These are phyloP conservation scores for Yamadazyma atlantica DNA, from an alignment of 1,139 yeast genomes.

Conservation along the genomic window DNA sequence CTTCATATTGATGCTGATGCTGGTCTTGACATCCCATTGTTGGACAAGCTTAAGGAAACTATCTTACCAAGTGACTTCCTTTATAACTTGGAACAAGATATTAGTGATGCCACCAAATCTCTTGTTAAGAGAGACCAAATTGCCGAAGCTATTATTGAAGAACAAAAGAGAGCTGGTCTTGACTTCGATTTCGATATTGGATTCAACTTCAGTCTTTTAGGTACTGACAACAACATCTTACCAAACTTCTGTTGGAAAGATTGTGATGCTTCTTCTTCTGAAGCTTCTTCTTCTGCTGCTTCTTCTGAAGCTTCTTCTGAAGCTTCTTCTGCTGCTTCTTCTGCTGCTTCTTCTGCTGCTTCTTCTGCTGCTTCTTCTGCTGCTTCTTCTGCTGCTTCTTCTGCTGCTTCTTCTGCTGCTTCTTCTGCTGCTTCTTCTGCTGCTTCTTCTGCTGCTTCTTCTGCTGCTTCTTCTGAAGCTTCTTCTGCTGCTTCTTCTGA, in stretches of 20 bases:
- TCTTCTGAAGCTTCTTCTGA: slow-evolving; percentile 14
- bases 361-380: slow-evolving; percentile 9
- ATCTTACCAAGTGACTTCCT: slow-evolving; percentile 11
- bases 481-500: slow-evolving; percentile 7
- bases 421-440: slow-evolving; percentile 11
- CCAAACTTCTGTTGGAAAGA: slow-evolving; percentile 33
- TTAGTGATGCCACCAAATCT: slow-evolving; percentile 5
- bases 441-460: slow-evolving; percentile 8
- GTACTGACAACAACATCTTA: slow-evolving; percentile 18
- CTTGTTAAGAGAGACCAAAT: slow-evolving; percentile 14
- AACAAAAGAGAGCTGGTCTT: slow-evolving; percentile 15
- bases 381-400: slow-evolving; percentile 8
- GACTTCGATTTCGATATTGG: slow-evolving; percentile 8
- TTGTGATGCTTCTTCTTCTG: slow-evolving; percentile 10
- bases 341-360: slow-evolving; percentile 6
- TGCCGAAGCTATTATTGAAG: slow-evolving; percentile 9
- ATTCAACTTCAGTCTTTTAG: slow-evolving; percentile 10
- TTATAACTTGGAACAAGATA: slow-evolving; percentile 13
- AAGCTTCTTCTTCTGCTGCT: slow-evolving; percentile 9
- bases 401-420: slow-evolving; percentile 14
- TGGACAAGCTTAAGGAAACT: slow-evolving; percentile 17
- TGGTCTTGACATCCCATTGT: slow-evolving; percentile 16
- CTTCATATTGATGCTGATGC: slow-evolving; percentile 20
- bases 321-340: slow-evolving; percentile 8
- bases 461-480: slow-evolving; percentile 7